Percentiles rank a stretch among this genome's conserved stretches.
These are phyloP conservation scores for Sugiyamaella floridensis DNA, from an alignment of 805 yeast genomes.

Conservation along the genomic window DNA sequence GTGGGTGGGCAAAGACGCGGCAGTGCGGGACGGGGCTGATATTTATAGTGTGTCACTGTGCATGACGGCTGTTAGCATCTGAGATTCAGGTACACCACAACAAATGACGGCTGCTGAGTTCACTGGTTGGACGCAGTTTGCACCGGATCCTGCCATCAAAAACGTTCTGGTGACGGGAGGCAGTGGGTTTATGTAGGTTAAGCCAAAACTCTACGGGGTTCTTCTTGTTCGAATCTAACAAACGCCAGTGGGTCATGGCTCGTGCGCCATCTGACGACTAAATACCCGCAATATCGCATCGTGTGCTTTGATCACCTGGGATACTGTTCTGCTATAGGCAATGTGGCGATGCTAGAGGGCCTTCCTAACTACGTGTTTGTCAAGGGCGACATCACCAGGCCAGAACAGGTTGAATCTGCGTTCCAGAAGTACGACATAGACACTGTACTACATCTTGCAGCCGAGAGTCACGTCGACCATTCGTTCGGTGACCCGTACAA, in stretches of 20 bases:
- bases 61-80: not conserved
- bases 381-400: conserved; percentile 34
- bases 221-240: not conserved
- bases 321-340: conserved; percentile 38
- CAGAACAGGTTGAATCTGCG: conserved; percentile 19
- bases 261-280: conserved; percentile 31
- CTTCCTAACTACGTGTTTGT: conserved; percentile 25
- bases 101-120: not conserved
- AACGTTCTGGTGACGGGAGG: conserved; percentile 47
- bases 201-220: too few relatives aligned
- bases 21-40: too few relatives aligned
- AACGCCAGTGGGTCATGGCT: conserved; percentile 39
- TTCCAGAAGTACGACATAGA: conserved; percentile 24
- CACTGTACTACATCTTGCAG: conserved; percentile 46
- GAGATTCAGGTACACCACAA: not conserved
- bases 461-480: conserved; percentile 49
- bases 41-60: not conserved
- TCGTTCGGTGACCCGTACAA: conserved; percentile 40
- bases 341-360: conserved; percentile 27
- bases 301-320: conserved; percentile 42
- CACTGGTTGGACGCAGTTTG: conserved; percentile 11
- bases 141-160: conserved; percentile 11
- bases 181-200: conserved; percentile 44
- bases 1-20: too few relatives aligned
- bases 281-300: conserved; percentile 29